These are phyloP conservation scores for Blastobotrys proliferans DNA, from an alignment of 1,139 yeast species.

Conservation along the genomic window DNA sequence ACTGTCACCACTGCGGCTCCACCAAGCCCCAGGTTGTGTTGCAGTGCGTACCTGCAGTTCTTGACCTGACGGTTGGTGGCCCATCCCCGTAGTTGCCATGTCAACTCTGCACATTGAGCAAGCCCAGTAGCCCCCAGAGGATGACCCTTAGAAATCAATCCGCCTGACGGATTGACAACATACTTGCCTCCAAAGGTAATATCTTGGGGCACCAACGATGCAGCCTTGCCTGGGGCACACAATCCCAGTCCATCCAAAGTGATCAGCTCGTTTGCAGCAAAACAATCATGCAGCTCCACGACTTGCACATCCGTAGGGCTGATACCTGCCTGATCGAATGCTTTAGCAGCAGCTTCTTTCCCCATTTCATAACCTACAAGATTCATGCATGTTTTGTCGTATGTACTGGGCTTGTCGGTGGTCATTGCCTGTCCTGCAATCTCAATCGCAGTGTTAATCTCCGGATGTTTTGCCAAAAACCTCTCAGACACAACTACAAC, in stretches of 20 bases:
- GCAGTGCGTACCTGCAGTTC: conserved; percentile 26
- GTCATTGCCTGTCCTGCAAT: conserved; percentile 29
- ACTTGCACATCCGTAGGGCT: conserved; percentile 29
- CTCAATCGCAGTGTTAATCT: conserved; percentile 27
- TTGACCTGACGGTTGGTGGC: conserved; percentile 30
- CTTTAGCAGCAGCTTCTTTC: conserved; percentile 23
- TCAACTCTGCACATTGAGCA: conserved; percentile 31
- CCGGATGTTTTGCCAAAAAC: conserved; percentile 50
- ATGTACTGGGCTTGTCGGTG: conserved; percentile 27
- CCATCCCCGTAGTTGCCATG: conserved; percentile 34
- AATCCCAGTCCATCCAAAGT: conserved; percentile 30
- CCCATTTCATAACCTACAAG: conserved; percentile 31
- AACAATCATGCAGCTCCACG: conserved; percentile 33
- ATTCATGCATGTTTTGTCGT: conserved; percentile 26
- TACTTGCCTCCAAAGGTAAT: conserved; percentile 31
- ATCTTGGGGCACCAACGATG: conserved; percentile 26
- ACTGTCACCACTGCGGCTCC: conserved; percentile 29
- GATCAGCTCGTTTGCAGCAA: conserved; percentile 31
- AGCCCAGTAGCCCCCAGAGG: conserved; percentile 35
- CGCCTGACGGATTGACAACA: conserved; percentile 33
- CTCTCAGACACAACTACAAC: conserved; percentile 68
- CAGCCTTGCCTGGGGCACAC: conserved; percentile 27
- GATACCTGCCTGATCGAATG: conserved; percentile 23
- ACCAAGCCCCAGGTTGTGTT: conserved; percentile 32
- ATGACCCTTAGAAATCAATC: conserved; percentile 32